phyloP scores from a whole-genome alignment of 2,329 filamentous ascomycete genomes.

The Hypoxylon sp. region DNA sequence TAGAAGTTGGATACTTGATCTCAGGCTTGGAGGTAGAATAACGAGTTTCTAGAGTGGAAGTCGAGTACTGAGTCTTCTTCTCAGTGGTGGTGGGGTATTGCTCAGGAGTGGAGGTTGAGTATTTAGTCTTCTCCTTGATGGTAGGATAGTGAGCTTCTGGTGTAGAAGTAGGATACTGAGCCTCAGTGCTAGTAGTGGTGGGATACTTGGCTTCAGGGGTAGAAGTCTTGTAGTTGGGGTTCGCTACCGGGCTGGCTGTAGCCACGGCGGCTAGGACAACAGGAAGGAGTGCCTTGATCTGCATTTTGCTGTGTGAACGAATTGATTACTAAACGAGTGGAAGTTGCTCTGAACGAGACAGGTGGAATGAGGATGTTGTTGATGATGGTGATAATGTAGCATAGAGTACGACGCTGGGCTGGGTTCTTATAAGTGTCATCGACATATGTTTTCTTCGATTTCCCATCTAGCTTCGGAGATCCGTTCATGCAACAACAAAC shows the following conservation, averaged over 20 bases:
- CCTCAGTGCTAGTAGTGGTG: slow-evolving; percentile 26
- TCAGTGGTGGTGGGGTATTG: slow-evolving; percentile 25
- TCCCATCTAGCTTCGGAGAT: slow-evolving; percentile 21
- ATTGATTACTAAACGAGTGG: slow-evolving; percentile 9
- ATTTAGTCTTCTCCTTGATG: slow-evolving; percentile 7
- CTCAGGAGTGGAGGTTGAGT: slow-evolving; percentile 24
- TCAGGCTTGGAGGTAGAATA: slow-evolving; percentile 21
- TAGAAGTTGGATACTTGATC: slow-evolving; percentile 13
- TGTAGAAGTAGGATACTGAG: slow-evolving; percentile 27
- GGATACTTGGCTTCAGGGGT: slow-evolving; percentile 36
- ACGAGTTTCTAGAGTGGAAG: neutral
- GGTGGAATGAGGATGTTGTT: slow-evolving; percentile 14
- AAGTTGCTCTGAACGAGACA: slow-evolving; percentile 9
- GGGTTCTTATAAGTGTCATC: slow-evolving; percentile 37
- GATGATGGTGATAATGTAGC: slow-evolving; percentile 1
- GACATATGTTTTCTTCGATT: slow-evolving; percentile 4
- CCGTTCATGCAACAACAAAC: slow-evolving; percentile 6
- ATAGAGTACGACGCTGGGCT: slow-evolving; percentile 1
- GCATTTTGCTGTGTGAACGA: slow-evolving; percentile 34
- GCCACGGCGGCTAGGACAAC: slow-evolving; percentile 40
- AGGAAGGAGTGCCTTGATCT: slow-evolving; percentile 42
- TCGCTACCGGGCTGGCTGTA: slow-evolving; percentile 41
- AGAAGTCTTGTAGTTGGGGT: slow-evolving; percentile 39
- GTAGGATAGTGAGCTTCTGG: slow-evolving; percentile 23
- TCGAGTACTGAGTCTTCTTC: slow-evolving; percentile 7